Base-by-base conservation (phyloP, 768 basidiomycete species). In the Roridomyces roridus region DNA sequence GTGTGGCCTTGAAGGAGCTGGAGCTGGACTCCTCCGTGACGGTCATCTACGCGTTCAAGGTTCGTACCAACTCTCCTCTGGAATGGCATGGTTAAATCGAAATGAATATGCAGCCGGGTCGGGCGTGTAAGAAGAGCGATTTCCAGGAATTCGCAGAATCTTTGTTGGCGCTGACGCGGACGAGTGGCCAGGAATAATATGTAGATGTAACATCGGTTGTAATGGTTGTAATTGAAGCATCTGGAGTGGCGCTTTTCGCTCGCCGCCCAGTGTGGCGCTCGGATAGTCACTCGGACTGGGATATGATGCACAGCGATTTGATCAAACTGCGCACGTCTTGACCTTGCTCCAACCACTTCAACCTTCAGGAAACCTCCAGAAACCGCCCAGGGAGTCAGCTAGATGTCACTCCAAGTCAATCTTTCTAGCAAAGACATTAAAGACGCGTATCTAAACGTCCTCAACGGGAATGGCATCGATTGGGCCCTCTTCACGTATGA, bases 401-500 rank as follows among this genome's bases (percentile, higher is more conserved):
- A 14, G n/a, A 92, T 92, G 91, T 92, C 91, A 68, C 78, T 91
- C 10, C 89, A 90, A 70, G 77, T 92, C 64, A 93, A 91, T 74
- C 77, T 93, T 67, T 85, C 91, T 20, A 85, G 85, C 70, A 82
- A 72, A 67, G 91, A 91, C 53, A 84, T 94, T 64, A 72, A 75
- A 29, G 81, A 85, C 60, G 89, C 91, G 63, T 93, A 93, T 74
- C 81, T 90, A 67, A 81, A 87, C 65, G 84, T 94, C 46, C 70
- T 94, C 64, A 84, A 86, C 60, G 82, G 80, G 26, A 80, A 74
- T 12, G 82, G 80, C 20, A 87, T 89, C 63, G 85, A 93, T 65
- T 93, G 91, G 91, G 85, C 79, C 4, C 77, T 93, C 28, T 86
- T 89, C 64, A 91, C 92, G 0, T 93, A 92, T 65, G 89, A 91